Evolutionary conservation across 257 asterid genomes (phyloP).

Genomic region (Avicennia marina): DNA sequence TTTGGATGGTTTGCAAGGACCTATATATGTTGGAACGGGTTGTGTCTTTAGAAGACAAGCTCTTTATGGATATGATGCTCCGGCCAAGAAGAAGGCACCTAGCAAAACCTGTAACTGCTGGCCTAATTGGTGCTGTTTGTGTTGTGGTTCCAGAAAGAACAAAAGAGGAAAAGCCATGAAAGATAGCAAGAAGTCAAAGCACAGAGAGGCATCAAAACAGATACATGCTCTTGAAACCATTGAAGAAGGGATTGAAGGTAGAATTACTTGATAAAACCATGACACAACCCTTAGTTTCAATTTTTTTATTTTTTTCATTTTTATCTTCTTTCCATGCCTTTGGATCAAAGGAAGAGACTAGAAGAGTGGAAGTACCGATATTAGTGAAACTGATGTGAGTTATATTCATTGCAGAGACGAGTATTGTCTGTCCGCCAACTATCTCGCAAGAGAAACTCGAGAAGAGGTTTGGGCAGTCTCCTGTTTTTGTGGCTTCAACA

Average conservation of each 20-base stretch:
- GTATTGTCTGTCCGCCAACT: constrained; percentile 19
- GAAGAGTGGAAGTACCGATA: no score
- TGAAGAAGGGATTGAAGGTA: constrained; percentile 61
- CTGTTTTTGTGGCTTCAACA: constrained; percentile 56
- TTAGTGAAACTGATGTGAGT: not conserved
- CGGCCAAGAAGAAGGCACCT: constrained; percentile 46
- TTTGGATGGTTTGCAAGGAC: no score
- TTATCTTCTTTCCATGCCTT: no score
- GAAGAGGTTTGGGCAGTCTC: constrained; percentile 59
- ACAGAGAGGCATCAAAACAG: constrained; percentile 62
- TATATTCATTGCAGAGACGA: constrained; percentile 29
- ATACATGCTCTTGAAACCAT: constrained; percentile 66
- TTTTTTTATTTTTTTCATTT: no score
- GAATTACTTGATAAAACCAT: not conserved
- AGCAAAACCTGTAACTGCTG: constrained; percentile 68
- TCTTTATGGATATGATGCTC: constrained; percentile 61
- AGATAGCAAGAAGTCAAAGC: constrained; percentile 37
- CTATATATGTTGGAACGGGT: constrained; percentile 77
- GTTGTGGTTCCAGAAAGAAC: constrained; percentile 43
- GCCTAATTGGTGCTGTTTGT: constrained; percentile 53
- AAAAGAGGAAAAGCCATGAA: constrained; percentile 43
- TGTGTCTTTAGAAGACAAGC: constrained; percentile 74
- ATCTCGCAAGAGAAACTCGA: constrained; percentile 49
- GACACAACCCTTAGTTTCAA: no score
- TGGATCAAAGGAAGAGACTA: no score